Evolutionary conservation across 129 eudicot genomes (phyloP), one percentile per base, ranked within the genome.

Genomic region (Logfia minima): DNA sequence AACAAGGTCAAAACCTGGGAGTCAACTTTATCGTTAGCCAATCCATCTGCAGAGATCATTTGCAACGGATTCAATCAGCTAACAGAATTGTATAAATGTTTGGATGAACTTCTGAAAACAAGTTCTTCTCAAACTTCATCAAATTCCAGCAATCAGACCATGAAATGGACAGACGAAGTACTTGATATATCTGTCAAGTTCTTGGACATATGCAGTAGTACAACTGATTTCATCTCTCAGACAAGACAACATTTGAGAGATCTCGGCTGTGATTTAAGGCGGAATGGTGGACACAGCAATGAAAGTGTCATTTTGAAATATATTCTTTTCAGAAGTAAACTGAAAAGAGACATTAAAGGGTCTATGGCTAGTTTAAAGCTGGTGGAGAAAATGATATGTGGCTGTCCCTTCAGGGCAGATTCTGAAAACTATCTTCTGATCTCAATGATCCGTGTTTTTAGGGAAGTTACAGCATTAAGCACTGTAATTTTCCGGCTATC

Each of bases 1-100:
- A 76, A 70, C 32, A 70, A 76, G 64, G 45, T 76, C 19, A 79
- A 86, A 60, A 83, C 77, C 69, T 68, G 77, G 79, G 84, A 77
- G 24, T 43, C 80, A 10, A 7, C 58, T 9, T 60, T 78, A 19
- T 34, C 75, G 1, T 59, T 34, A 31, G 23, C 31, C n/a, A 24
- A 58, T 29, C 74, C 87, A 60, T 53, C 79, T 5, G 78, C 68
- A 64, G 78, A 75, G 3, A 76, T 29, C 6, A 56, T 81, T 31
- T 72, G 76, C 83, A 72, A 64, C 14, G 86, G 84, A 7, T 28
- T 88, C 41, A 64, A 62, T 10, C 75, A 74, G 45, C 65, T 88
- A 0, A 52, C 13, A 5, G 81, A 63, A 41, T 29, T 85, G 81
- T 79, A 81, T 29, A 69, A 72, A 69, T 77, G 84, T 76, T 68